phyloP scores from a whole-genome alignment of 2,329 filamentous ascomycete species.

The Pestalotiopsis fici region DNA sequence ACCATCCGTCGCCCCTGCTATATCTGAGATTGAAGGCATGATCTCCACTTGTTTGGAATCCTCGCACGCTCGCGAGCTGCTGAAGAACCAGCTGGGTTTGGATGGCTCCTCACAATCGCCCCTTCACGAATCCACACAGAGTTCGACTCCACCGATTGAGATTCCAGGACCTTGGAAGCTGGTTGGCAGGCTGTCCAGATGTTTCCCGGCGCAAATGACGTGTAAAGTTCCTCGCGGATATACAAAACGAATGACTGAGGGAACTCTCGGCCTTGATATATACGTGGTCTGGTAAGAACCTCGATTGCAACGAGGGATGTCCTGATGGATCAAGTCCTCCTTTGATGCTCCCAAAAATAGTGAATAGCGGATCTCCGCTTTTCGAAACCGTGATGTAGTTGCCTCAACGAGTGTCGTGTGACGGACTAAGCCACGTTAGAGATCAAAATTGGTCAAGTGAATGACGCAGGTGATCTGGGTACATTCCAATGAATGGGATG shows the following conservation, averaged over 20 bases:
- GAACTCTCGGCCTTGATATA: not conserved
- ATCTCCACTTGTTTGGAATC: not conserved
- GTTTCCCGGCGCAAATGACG: not conserved
- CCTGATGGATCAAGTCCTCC: not conserved
- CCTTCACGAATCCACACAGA: not conserved
- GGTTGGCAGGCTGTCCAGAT: not conserved
- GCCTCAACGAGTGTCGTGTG: not conserved
- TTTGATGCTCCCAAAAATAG: not conserved
- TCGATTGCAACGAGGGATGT: not conserved
- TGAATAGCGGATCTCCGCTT: not conserved
- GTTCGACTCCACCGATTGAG: not conserved
- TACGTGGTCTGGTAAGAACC: not conserved
- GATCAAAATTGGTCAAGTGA: not conserved
- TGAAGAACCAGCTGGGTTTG: not conserved
- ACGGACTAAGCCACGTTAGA: not conserved
- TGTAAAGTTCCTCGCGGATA: not conserved
- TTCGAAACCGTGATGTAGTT: not conserved
- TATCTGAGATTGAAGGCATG: not conserved
- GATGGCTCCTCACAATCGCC: not conserved
- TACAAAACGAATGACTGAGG: not conserved
- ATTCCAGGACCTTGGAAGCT: not conserved
- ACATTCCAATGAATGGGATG: not conserved
- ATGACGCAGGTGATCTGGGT: not conserved
- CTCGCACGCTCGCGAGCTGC: not conserved
- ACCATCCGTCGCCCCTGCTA: not conserved